Evolutionary conservation across 495 filamentous ascomycete genomes (phyloP).

Genomic region (Aspergillus sparsus): DNA sequence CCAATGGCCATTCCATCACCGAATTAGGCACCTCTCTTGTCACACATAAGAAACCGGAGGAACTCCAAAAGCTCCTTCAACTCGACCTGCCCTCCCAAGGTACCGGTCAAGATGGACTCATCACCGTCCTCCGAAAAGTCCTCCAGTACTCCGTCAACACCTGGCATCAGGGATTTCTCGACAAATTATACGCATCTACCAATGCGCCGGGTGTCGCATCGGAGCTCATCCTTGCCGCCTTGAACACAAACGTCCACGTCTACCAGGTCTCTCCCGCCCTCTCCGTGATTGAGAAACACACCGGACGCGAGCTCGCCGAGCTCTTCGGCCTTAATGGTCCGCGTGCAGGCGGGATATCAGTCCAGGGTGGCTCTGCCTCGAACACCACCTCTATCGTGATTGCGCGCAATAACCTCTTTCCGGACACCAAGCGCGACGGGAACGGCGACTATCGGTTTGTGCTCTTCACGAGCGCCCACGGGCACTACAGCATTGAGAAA

Average conservation of each 20-base stretch:
- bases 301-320: constrained; percentile 63
- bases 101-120: constrained; percentile 68
- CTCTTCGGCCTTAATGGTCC: constrained; percentile 76
- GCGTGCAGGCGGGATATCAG: constrained; percentile 80
- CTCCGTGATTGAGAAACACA: constrained; percentile 81
- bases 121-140: constrained; percentile 63
- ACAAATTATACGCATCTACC: constrained; percentile 86
- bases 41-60: constrained; percentile 68
- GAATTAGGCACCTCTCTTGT: constrained; percentile 62
- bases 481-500: constrained; percentile 95
- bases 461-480: constrained; percentile 85
- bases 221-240: constrained; percentile 74
- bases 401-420: constrained; percentile 83
- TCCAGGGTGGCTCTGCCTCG: constrained; percentile 81
- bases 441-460: constrained; percentile 66
- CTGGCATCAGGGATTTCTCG: constrained; percentile 93
- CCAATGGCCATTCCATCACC: constrained; percentile 41
- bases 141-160: constrained; percentile 89
- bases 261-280: constrained; percentile 89
- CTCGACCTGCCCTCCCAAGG: constrained; percentile 66
- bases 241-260: constrained; percentile 92
- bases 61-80: constrained; percentile 64
- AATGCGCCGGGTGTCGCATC: constrained; percentile 82
- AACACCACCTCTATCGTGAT: constrained; percentile 88
- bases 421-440: constrained; percentile 69